These are phyloP conservation scores for Monilinia laxa DNA, from an alignment of 2,329 filamentous ascomycete genomes.

Conservation along the genomic window DNA sequence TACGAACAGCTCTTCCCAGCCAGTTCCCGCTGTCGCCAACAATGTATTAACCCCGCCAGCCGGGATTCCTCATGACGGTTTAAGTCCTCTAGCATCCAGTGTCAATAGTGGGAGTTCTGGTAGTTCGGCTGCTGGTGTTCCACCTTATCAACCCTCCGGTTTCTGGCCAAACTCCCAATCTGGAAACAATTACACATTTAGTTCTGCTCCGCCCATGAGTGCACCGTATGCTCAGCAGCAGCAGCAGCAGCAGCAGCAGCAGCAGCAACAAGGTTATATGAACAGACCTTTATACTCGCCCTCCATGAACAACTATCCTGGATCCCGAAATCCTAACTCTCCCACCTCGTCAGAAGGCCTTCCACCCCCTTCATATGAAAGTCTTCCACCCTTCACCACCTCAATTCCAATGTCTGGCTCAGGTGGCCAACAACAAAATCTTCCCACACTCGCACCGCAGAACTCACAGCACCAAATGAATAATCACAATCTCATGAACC, in stretches of 20 bases:
- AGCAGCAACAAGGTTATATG: constrained; percentile 43
- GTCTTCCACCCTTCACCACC: constrained; percentile 61
- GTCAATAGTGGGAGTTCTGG: constrained; percentile 60
- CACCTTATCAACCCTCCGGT: constrained; percentile 57
- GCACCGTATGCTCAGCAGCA: constrained; percentile 33
- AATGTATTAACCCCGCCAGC: constrained; percentile 45
- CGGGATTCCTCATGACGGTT: constrained; percentile 57
- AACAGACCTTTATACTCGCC: constrained; percentile 57
- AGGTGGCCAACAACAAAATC: constrained; percentile 38
- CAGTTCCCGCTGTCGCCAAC: constrained; percentile 42
- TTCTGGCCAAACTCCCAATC: constrained; percentile 57
- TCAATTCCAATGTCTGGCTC: constrained; percentile 56
- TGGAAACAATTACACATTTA: constrained; percentile 53
- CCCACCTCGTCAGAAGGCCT: constrained; percentile 62
- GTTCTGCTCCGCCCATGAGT: constrained; percentile 47
- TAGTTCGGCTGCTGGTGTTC: constrained; percentile 55
- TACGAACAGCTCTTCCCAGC: constrained; percentile 44
- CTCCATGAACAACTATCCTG: constrained; percentile 51
- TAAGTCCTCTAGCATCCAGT: constrained; percentile 61
- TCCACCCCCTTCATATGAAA: constrained; percentile 66
- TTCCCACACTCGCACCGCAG: constrained; percentile 43
- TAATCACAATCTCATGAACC: constrained; percentile 48
- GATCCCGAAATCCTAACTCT: constrained; percentile 53
- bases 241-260: constrained; percentile 33
- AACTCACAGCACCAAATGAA: constrained; percentile 44